phyloP scores from a whole-genome alignment of 1,139 yeast genomes.

The Sugiyamaella novakii region DNA sequence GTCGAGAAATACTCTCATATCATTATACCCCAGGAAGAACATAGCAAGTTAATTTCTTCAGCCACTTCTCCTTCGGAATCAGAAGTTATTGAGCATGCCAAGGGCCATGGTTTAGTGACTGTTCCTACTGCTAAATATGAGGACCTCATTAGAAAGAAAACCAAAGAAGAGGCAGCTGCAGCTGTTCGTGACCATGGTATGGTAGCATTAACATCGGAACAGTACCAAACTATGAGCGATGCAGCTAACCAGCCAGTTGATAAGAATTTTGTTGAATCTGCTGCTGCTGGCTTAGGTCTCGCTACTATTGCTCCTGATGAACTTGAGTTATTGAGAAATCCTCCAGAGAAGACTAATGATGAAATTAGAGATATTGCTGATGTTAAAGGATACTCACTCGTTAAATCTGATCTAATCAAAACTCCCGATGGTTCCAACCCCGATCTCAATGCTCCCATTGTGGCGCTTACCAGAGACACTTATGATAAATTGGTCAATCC shows the following conservation, averaged over 20 bases:
- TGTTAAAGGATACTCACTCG: conserved; percentile 29
- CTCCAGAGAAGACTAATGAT: conserved; percentile 27
- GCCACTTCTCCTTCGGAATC: conserved; percentile 30
- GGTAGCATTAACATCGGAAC: conserved; percentile 37
- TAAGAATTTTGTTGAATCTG: conserved; percentile 33
- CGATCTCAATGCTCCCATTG: conserved; percentile 19
- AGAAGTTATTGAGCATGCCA: conserved; percentile 28
- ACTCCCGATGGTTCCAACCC: conserved; percentile 10
- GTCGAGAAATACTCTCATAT: conserved; percentile 42
- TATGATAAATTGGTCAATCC: conserved; percentile 31
- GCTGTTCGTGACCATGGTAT: conserved; percentile 35
- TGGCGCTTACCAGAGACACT: conserved; percentile 33
- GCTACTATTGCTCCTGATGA: conserved; percentile 42
- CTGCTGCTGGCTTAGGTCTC: conserved; percentile 45
- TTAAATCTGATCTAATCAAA: conserved; percentile 8
- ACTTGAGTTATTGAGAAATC: conserved; percentile 31
- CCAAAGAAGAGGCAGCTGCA: conserved; percentile 29
- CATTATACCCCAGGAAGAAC: conserved; percentile 45
- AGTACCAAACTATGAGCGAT: conserved; percentile 39
- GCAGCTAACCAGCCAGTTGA: conserved; percentile 37
- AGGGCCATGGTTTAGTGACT: conserved; percentile 37
- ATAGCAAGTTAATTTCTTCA: conserved; percentile 30
- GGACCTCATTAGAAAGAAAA: conserved; percentile 25
- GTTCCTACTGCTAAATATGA: conserved; percentile 32
- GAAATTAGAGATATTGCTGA: conserved; percentile 31